phyloP scores from a whole-genome alignment of 2,329 filamentous ascomycete species.

The Grosmannia huntii region DNA sequence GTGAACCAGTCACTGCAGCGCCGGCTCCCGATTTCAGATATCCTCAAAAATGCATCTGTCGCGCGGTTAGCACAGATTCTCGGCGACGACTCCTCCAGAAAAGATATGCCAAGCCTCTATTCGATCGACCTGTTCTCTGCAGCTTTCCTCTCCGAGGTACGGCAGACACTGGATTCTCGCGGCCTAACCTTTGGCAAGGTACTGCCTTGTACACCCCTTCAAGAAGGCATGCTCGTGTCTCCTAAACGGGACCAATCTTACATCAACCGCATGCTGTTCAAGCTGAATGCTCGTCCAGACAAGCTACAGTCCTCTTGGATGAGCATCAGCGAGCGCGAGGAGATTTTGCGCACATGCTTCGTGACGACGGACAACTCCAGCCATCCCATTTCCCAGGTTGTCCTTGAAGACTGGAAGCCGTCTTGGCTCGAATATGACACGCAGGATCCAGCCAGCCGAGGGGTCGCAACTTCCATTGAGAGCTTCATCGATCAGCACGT shows the following conservation, averaged over 20 bases:
- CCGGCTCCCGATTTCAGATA: constrained; percentile 50
- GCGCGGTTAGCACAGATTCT: constrained; percentile 38
- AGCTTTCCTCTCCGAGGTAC: constrained; percentile 11
- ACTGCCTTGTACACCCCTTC: constrained; percentile 73
- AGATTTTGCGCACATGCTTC: constrained; percentile 69
- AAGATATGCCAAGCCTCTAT: background rate
- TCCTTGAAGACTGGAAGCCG: constrained; percentile 36
- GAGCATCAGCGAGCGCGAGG: constrained; percentile 50
- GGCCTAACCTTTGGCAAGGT: constrained; percentile 35
- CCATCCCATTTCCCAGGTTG: constrained; percentile 59
- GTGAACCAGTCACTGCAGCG: constrained; percentile 34
- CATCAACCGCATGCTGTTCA: constrained; percentile 58
- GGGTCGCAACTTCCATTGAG: constrained; percentile 16
- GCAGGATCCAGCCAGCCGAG: constrained; percentile 11
- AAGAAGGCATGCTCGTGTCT: constrained; percentile 74
- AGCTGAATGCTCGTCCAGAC: constrained; percentile 35
- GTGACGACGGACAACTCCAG: constrained; percentile 45
- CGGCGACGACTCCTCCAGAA: background rate
- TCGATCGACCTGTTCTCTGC: constrained; percentile 16
- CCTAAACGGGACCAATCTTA: constrained; percentile 40
- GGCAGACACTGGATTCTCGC: constrained; percentile 2
- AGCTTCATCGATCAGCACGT: constrained; percentile 27
- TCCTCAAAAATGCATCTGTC: constrained; percentile 59
- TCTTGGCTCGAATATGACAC: constrained; percentile 22
- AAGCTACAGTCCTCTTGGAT: constrained; percentile 49